phyloP scores from a whole-genome alignment of 2,329 filamentous ascomycete genomes.

The Venturia carpophila region DNA sequence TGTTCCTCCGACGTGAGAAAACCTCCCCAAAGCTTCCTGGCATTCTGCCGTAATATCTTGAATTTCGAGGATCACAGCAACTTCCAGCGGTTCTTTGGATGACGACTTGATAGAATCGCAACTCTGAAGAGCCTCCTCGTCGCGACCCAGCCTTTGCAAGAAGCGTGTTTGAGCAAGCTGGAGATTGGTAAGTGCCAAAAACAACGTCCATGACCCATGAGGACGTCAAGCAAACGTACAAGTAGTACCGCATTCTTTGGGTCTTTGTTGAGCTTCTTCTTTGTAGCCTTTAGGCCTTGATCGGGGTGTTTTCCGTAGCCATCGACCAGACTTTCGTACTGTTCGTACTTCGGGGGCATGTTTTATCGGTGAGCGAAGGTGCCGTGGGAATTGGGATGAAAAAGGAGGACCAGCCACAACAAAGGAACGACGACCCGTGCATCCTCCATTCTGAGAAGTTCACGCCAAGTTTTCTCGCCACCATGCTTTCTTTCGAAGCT shows the following conservation, averaged over 20 bases:
- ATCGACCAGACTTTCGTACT: slow-evolving; percentile 16
- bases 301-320: slow-evolving; percentile 15
- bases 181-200: background rate
- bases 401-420: background rate
- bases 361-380: background rate
- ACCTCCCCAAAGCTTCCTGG: slow-evolving; percentile 13
- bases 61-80: background rate
- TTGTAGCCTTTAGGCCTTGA: slow-evolving; percentile 17
- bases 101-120: slow-evolving; percentile 10
- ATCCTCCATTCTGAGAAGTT: background rate
- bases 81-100: slow-evolving; percentile 13
- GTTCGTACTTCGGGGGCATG: slow-evolving; percentile 7
- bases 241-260: slow-evolving; percentile 9
- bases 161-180: slow-evolving; percentile 18
- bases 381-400: background rate
- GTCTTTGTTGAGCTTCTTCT: slow-evolving; percentile 18
- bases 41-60: slow-evolving; percentile 15
- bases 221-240: slow-evolving; percentile 1
- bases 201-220: background rate
- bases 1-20: background rate
- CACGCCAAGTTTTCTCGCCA: background rate
- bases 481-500: too few species aligned
- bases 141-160: slow-evolving; percentile 5
- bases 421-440: background rate
- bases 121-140: slow-evolving; percentile 7